Conservation (phyloP, 257 asterid species). For the Nicotiana tabacum region DNA sequence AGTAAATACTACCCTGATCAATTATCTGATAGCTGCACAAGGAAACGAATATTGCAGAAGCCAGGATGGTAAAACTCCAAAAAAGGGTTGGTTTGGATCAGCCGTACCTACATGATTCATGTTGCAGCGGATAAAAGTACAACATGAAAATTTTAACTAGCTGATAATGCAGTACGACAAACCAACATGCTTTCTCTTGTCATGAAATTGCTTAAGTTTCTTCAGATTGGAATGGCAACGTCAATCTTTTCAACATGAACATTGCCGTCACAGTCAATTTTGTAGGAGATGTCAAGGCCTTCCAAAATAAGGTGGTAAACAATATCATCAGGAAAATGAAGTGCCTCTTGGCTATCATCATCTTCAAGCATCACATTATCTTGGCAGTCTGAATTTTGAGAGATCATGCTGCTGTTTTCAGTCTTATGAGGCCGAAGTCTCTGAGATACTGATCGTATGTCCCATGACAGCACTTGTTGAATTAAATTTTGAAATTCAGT, state of each 20-base stretch:
- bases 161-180: not conserved
- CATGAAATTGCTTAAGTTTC: not conserved
- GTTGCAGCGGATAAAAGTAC: not conserved
- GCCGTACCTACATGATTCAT: not conserved
- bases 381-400: slow-evolving; percentile 8
- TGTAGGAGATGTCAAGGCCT: slow-evolving; percentile 66
- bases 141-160: not conserved
- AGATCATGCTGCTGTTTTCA: slow-evolving; percentile 14
- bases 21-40: not conserved
- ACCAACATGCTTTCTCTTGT: not conserved
- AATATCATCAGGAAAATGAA: slow-evolving; percentile 17
- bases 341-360: slow-evolving; percentile 20
- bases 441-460: slow-evolving; percentile 82
- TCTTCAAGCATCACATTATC: slow-evolving; percentile 31
- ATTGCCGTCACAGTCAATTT: slow-evolving; percentile 46
- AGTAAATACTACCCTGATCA: not conserved
- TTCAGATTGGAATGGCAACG: slow-evolving; percentile 16
- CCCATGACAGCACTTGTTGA: slow-evolving; percentile 84
- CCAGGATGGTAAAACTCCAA: not conserved
- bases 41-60: not conserved
- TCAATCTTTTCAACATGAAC: slow-evolving; percentile 59
- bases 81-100: not conserved
- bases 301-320: slow-evolving; percentile 71
- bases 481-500: slow-evolving; percentile 59
- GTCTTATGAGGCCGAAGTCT: slow-evolving; percentile 43